Conservation (phyloP, 306 rosid genomes). For the Castanospermum australe region DNA sequence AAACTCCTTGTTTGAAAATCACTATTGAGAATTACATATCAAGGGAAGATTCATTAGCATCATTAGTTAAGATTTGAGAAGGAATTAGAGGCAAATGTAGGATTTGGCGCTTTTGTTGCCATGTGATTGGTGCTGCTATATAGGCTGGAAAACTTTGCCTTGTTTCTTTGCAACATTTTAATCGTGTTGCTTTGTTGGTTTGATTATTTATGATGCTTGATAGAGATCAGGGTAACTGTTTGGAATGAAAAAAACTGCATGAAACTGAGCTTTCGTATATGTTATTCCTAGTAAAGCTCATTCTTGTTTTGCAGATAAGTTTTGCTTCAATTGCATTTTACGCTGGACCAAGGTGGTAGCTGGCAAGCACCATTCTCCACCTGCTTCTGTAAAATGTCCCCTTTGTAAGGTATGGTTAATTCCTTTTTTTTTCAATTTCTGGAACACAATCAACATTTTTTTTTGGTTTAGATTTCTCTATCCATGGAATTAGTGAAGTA, state of each 20-base stretch:
- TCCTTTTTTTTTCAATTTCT: slow-evolving; percentile 1
- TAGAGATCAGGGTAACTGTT: background rate
- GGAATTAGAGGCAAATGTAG: background rate
- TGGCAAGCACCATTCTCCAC: slow-evolving; percentile 44
- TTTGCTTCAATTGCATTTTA: slow-evolving; percentile 83
- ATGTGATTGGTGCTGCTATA: background rate
- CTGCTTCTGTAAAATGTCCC: slow-evolving; percentile 74
- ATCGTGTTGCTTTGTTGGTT: background rate
- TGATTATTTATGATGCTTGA: background rate
- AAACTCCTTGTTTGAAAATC: background rate
- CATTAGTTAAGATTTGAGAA: background rate
- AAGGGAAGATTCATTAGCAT: background rate
- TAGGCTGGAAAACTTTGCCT: background rate
- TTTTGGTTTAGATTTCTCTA: background rate
- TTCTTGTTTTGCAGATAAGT: slow-evolving; percentile 62
- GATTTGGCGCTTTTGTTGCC: background rate
- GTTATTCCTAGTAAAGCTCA: background rate
- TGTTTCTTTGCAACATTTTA: background rate
- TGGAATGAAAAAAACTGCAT: background rate
- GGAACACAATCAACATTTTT: background rate
- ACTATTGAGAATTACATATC: background rate
- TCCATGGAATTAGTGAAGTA: background rate
- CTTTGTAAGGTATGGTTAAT: slow-evolving; percentile 77
- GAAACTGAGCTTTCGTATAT: background rate
- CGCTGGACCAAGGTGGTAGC: slow-evolving; percentile 85